Evolutionary conservation across 345 rosid species (phyloP).

Genomic region (Brassica napus): DNA sequence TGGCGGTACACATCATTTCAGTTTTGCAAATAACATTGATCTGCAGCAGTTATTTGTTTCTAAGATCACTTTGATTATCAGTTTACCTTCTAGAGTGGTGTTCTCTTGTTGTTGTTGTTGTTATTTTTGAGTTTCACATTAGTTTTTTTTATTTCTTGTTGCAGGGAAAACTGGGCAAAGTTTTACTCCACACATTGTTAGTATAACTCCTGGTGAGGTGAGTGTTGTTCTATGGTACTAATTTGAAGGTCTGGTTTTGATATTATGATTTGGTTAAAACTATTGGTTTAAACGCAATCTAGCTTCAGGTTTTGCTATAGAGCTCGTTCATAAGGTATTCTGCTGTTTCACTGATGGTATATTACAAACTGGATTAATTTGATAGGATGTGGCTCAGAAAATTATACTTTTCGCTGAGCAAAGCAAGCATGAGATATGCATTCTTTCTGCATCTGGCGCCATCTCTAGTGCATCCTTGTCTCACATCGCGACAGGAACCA

Average conservation of each 20-base stretch:
- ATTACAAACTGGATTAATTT: conserved; percentile 25
- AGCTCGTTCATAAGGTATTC: background rate
- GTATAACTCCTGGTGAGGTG: conserved; percentile 86
- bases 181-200: conserved; percentile 74
- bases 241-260: background rate
- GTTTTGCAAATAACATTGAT: background rate
- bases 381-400: conserved; percentile 84
- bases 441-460: conserved; percentile 88
- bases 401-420: conserved; percentile 68
- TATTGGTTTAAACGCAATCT: background rate
- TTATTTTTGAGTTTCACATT: background rate
- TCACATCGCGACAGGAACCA: conserved; percentile 85
- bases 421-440: conserved; percentile 75
- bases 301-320: background rate
- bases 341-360: conserved; percentile 1
- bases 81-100: background rate
- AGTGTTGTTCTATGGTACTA: conserved; percentile 19
- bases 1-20: background rate
- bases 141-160: conserved; percentile 3
- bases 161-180: conserved; percentile 75
- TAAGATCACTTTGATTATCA: background rate
- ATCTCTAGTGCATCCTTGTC: conserved; percentile 76
- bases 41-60: no score
- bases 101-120: background rate
- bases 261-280: background rate